Base-by-base conservation (phyloP, 768 basidiomycete species). In the Trametes gibbosa region DNA sequence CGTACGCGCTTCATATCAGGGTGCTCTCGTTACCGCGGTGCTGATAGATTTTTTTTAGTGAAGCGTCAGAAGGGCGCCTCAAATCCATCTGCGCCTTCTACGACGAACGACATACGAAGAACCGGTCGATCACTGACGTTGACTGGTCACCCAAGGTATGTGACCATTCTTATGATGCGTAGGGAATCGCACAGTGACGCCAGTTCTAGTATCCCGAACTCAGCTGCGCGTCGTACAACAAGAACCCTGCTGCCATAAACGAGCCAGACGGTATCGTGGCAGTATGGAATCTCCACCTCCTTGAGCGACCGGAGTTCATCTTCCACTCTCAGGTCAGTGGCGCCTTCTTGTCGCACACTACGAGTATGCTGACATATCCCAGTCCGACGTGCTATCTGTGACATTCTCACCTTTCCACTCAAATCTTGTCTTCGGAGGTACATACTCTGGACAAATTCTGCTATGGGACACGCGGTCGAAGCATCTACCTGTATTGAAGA, bases 401-500 rank as follows among this genome's bases (percentile, higher is more conserved):
- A 87, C 89, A 8, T 98, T 98, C 72, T 98, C 97, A 0, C 95
- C 97, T 0, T 98, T 97, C 74, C 96, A 99, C 72, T 91, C 97
- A 1, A 98, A 97, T 67, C 84, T 98, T 17, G 83, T 99, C 39
- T 97, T 98, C 63, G 97, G 97, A 52, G 97, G 97, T 23, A 98
- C 97, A n/a, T 98, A 98, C 71, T 98, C 97, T 27, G 97, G 97
- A 17, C 97, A 98, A 75, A 95, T 99, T 61, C 77, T 99, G 25
- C 82, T 98, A 0, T 99, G 97, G 97, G 97, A 99, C 69, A 98
- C 95, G 8, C 87, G 97, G 47, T 93, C 95, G 1, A 96, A 96
- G 70, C 94, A 97, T 70, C 78, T 98, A 1, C 97, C 97, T 0
- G 94, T 98, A 2, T 78, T 98, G 49, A 99, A 98, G 76, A 97